Evolutionary conservation across 495 filamentous ascomycete genomes (phyloP).

Genomic region (Neurospora tetraspora): DNA sequence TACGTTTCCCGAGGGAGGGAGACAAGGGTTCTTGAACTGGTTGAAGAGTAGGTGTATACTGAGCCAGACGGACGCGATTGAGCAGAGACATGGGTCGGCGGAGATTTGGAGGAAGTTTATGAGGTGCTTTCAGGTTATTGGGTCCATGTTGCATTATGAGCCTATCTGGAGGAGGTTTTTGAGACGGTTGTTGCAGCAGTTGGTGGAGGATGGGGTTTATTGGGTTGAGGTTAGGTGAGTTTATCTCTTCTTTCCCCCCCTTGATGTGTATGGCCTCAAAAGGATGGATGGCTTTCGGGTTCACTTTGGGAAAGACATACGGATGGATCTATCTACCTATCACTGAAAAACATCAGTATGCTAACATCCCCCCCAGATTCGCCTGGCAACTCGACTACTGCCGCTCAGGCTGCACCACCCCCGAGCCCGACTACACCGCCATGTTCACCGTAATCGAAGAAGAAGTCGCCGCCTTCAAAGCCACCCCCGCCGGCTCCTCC

Average conservation of each 20-base stretch:
- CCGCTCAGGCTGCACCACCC: constrained; percentile 43
- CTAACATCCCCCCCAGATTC: constrained; percentile 18
- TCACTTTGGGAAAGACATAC: no score
- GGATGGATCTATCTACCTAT: no score
- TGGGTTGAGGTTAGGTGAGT: constrained; percentile 62
- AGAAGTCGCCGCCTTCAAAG: constrained; percentile 67
- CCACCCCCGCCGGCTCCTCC: constrained; percentile 47
- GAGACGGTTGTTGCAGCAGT: constrained; percentile 50
- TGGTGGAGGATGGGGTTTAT: constrained; percentile 66
- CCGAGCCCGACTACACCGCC: constrained; percentile 52
- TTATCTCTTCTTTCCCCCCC: neutral
- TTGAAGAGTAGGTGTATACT: constrained; percentile 63
- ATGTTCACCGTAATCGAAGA: constrained; percentile 65
- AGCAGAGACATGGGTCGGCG: constrained; percentile 71
- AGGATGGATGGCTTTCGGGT: no score
- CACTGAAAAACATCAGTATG: no score
- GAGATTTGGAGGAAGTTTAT: constrained; percentile 73
- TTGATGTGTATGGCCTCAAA: neutral
- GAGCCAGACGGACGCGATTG: constrained; percentile 57
- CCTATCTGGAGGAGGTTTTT: constrained; percentile 78
- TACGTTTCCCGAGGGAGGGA: constrained; percentile 60
- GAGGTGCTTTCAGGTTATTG: constrained; percentile 57
- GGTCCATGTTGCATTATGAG: constrained; percentile 75
- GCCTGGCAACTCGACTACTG: constrained; percentile 54
- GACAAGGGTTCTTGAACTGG: constrained; percentile 66